Conservation (phyloP, 2,329 filamentous ascomycete species). For the Chaetomium strumarium region DNA sequence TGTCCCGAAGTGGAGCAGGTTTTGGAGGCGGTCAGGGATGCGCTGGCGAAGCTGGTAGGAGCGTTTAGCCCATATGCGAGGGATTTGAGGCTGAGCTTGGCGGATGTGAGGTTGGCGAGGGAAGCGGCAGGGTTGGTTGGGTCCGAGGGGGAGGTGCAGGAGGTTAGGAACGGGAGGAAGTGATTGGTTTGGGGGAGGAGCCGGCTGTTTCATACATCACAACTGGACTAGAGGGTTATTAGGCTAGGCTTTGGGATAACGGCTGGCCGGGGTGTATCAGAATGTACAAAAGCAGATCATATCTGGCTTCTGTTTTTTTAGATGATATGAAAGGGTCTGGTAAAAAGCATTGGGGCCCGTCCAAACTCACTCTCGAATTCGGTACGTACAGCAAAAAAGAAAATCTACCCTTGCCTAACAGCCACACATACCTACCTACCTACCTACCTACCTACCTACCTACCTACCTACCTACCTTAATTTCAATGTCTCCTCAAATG, state of each 20-base stretch:
- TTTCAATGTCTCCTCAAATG: no score
- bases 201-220: not conserved
- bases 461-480: no score
- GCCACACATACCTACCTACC: no score
- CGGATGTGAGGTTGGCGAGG: conserved; percentile 68
- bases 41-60: conserved; percentile 58
- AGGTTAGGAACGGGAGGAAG: conserved; percentile 5
- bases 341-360: no score
- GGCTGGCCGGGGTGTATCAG: conserved; percentile 1
- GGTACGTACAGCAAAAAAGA: no score
- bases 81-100: conserved; percentile 62
- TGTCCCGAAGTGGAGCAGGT: conserved; percentile 66
- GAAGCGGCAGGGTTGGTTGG: conserved; percentile 47
- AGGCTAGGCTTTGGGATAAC: not conserved
- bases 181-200: not conserved
- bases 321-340: not conserved
- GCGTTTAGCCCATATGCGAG: conserved; percentile 70
- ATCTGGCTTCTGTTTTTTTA: not conserved
- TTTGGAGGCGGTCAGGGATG: conserved; percentile 56
- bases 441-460: no score
- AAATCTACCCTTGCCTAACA: no score
- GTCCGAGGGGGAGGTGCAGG: conserved; percentile 3
- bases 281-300: not conserved
- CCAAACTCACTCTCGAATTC: no score
- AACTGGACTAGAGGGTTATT: not conserved